A percentile compares a stretch with the other conserved stretches of the same genome.
phyloP scores from a whole-genome alignment of 495 filamentous ascomycete species.

The Penicillium arizonense region DNA sequence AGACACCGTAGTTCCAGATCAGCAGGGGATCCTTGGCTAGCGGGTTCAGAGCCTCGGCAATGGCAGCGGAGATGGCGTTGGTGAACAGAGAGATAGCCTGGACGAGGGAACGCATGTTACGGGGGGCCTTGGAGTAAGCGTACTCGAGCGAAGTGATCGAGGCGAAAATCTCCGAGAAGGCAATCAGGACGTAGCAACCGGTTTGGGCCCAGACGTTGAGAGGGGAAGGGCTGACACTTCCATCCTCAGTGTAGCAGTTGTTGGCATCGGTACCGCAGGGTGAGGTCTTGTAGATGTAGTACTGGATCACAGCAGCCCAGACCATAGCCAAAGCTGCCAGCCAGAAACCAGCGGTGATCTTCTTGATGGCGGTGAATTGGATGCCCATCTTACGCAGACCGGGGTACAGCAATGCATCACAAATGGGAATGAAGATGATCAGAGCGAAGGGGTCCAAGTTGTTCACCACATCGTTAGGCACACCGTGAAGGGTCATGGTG shows the following conservation, averaged over 20 bases:
- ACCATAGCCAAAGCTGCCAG: constrained; percentile 58
- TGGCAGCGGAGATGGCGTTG: constrained; percentile 62
- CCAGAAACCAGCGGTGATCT: constrained; percentile 66
- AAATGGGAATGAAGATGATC: constrained; percentile 67
- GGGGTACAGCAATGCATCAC: constrained; percentile 66
- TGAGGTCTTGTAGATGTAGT: constrained; percentile 60
- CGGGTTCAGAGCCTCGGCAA: constrained; percentile 61
- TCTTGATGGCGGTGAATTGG: constrained; percentile 63
- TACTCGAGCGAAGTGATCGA: constrained; percentile 69
- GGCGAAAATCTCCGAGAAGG: constrained; percentile 66
- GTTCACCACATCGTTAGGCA: constrained; percentile 67
- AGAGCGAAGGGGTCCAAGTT: constrained; percentile 72
- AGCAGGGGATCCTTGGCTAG: constrained; percentile 64
- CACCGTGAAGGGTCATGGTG: constrained; percentile 48
- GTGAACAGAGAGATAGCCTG: constrained; percentile 67
- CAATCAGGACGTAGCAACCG: constrained; percentile 60
- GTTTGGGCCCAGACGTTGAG: constrained; percentile 58
- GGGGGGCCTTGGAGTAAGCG: constrained; percentile 79
- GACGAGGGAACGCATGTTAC: constrained; percentile 72
- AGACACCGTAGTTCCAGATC: constrained; percentile 62
- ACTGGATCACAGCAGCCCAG: constrained; percentile 61
- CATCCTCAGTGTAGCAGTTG: constrained; percentile 28
- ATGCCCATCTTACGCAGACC: constrained; percentile 55
- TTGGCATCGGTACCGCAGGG: constrained; percentile 52
- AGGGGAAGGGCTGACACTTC: constrained; percentile 29